These are phyloP conservation scores for Xylaria sp. DNA, from an alignment of 495 filamentous ascomycete species.

Conservation along the genomic window DNA sequence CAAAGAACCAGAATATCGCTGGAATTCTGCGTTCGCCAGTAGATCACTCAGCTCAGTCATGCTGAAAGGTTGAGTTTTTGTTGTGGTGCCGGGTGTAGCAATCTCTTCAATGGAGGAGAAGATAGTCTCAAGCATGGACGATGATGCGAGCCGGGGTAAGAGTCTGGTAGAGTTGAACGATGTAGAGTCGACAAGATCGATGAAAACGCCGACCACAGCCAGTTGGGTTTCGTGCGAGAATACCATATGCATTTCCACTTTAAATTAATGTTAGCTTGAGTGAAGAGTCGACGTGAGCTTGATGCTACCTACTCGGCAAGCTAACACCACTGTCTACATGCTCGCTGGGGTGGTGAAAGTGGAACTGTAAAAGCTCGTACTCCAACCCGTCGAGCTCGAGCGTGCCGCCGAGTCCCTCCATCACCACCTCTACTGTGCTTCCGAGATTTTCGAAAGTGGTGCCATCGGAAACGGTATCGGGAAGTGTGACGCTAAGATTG, in stretches of 20 bases:
- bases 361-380: conserved; percentile 68
- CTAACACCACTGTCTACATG: conserved; percentile 60
- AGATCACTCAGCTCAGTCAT: conserved; percentile 61
- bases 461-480: conserved; percentile 42
- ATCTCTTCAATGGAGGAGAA: conserved; percentile 61
- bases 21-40: conserved; percentile 57
- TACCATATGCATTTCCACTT: conserved; percentile 73
- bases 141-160: conserved; percentile 38
- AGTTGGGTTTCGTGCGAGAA: conserved; percentile 56
- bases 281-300: neutral
- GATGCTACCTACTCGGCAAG: conserved; percentile 47
- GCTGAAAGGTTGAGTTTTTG: conserved; percentile 61
- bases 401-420: conserved; percentile 45
- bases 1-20: conserved; percentile 66
- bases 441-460: conserved; percentile 65
- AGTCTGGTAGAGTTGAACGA: conserved; percentile 26
- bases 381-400: conserved; percentile 53
- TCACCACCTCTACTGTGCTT: conserved; percentile 63
- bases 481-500: conserved; percentile 42
- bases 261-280: conserved; percentile 30
- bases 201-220: conserved; percentile 66
- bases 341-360: conserved; percentile 75
- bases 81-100: conserved; percentile 58
- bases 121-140: conserved; percentile 61
- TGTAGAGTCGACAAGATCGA: conserved; percentile 57